These are phyloP conservation scores for Beta macrorhiza DNA, from an alignment of 179 eudicot genomes.

Conservation along the genomic window DNA sequence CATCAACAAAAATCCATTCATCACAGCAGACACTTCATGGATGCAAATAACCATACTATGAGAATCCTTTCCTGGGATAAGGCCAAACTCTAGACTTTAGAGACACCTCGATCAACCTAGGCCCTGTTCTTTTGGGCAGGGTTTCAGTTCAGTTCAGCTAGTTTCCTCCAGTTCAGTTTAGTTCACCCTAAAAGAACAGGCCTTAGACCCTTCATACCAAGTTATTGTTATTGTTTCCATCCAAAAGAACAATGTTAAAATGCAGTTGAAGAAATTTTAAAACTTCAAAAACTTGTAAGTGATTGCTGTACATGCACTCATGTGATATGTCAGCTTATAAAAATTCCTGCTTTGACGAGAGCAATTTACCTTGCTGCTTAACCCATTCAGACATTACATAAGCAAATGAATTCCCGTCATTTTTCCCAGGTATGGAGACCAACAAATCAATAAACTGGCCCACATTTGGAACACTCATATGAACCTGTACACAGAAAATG, in stretches of 20 bases:
- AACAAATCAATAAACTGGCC: constrained; percentile 81
- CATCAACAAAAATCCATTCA: background rate
- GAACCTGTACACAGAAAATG: constrained; percentile 58
- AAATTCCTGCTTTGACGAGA: background rate
- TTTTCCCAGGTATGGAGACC: constrained; percentile 67
- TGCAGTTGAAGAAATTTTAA: background rate
- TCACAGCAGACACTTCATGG: background rate
- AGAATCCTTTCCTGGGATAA: background rate
- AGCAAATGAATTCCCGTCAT: constrained; percentile 60
- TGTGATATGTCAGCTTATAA: background rate
- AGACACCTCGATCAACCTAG: background rate
- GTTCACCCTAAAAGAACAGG: too few relatives aligned
- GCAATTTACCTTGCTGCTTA: constrained; percentile 70
- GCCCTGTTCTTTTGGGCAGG: too few relatives aligned
- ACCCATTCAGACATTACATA: constrained; percentile 95
- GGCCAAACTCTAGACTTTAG: background rate
- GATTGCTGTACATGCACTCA: too few relatives aligned
- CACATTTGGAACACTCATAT: constrained; percentile 79
- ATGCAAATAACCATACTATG: background rate
- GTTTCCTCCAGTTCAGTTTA: too few relatives aligned
- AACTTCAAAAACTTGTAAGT: background rate
- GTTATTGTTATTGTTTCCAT: background rate
- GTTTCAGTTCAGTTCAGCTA: too few relatives aligned
- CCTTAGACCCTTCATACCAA: background rate
- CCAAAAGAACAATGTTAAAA: background rate